Evolutionary conservation across 108 stramenopile genomes (phyloP).

Genomic region (Skeletonema costatum): DNA sequence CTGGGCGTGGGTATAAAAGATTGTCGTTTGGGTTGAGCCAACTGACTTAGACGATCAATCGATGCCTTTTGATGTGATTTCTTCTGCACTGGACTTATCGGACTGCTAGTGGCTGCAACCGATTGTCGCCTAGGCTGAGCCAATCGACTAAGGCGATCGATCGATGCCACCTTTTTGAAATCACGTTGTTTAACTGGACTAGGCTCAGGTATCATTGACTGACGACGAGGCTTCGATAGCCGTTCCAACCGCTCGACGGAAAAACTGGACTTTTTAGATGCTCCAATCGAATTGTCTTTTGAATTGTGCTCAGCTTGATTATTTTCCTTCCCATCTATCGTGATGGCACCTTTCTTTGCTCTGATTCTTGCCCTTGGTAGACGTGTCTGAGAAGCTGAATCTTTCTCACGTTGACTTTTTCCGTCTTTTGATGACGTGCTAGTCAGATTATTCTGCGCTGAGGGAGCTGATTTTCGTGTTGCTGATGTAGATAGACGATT

Average conservation of each 20-base stretch:
- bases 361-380: neutral
- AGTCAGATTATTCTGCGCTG: neutral
- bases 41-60: neutral
- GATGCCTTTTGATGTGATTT: neutral
- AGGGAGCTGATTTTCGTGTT: neutral
- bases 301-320: neutral
- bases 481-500: constrained; percentile 4
- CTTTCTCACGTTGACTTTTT: neutral
- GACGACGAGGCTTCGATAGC: neutral
- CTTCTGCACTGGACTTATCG: neutral
- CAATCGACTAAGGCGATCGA: neutral
- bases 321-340: neutral
- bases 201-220: neutral
- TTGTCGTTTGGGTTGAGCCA: neutral
- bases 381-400: neutral
- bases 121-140: neutral
- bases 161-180: neutral
- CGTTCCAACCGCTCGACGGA: neutral
- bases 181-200: neutral
- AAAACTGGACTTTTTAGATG: neutral
- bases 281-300: neutral
- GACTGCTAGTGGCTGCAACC: neutral
- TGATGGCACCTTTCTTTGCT: neutral
- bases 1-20: neutral
- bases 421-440: neutral